phyloP scores from a whole-genome alignment of 2,329 filamentous ascomycete genomes.

The Sclerotinia trifoliorum region DNA sequence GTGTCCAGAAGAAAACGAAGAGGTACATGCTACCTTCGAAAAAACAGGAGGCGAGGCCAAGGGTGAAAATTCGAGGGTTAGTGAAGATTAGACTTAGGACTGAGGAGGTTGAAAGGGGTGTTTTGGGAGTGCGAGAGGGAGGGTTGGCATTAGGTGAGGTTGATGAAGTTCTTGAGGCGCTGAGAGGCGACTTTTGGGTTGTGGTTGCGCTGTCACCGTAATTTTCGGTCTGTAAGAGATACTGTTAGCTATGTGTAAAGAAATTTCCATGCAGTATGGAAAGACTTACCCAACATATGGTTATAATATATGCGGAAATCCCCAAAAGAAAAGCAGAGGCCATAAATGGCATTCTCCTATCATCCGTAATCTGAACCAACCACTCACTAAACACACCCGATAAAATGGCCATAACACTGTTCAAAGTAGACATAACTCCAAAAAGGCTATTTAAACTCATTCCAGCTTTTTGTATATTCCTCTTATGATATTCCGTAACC shows the following conservation, averaged over 20 bases:
- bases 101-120: constrained; percentile 1
- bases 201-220: constrained; percentile 43
- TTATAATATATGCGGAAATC: constrained; percentile 48
- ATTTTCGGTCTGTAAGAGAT: constrained; percentile 48
- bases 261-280: background rate
- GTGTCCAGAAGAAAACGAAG: constrained; percentile 63
- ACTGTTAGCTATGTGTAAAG: background rate
- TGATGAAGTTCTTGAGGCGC: constrained; percentile 21
- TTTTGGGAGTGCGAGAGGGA: background rate
- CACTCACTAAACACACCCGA: constrained; percentile 53
- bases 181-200: constrained; percentile 23
- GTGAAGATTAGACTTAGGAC: constrained; percentile 34
- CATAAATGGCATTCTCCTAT: constrained; percentile 54
- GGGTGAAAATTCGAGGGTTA: constrained; percentile 50
- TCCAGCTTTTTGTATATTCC: constrained; percentile 45
- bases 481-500: constrained; percentile 54
- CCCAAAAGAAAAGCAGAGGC: constrained; percentile 45
- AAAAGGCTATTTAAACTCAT: constrained; percentile 52
- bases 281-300: constrained; percentile 49
- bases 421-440: constrained; percentile 52
- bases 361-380: constrained; percentile 49
- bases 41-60: constrained; percentile 54
- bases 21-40: constrained; percentile 63
- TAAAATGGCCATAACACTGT: constrained; percentile 54
- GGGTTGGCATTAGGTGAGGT: background rate